Evolutionary conservation across 2,329 filamentous ascomycete species (phyloP), one percentile per base, ranked within the genome.

Genomic region (Penicillium crustosum): DNA sequence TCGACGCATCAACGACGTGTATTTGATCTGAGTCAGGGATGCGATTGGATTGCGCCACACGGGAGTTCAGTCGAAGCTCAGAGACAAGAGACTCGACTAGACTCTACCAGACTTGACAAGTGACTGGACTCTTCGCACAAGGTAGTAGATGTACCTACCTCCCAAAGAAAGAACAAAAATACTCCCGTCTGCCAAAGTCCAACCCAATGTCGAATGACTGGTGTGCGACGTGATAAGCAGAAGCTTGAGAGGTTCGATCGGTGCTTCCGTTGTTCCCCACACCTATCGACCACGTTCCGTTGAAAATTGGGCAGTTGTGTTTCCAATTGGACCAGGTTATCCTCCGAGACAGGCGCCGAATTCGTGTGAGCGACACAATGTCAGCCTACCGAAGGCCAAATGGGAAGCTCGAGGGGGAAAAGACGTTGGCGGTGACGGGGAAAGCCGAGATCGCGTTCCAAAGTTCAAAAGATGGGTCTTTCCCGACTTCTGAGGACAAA

Each of bases 21-120:
- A 13, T 39, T 47, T 12, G 42, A 62, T 62, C 60, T 66, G 62
- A 66, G 56, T 65, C 65, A 67, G 63, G 64, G 64, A 66, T 63
- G 64, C 54, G 54, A 53, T 51, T 27, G 55, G 21, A 44, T 43
- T 56, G 49, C 61, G 58, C 58, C 51, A 53, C 54, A 21, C 39
- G 41, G 51, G 47, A 27, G 42, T 41, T 27, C 36, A 29, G 41
- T 41, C 49, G 21, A 43, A 51, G 49, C 45, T 52, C 51, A 60
- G 57, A 64, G 55, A 61, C 62, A 60, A 25, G 38, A 25, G 50
- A 49, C 48, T 49, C 52, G 55, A 45, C 53, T 49, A 29, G 23
- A 43, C 52, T 36, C 49, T 23, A 31, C 31, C 31, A 21, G 25
- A 21, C 21, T 29, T n/a, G 13, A 38, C 41, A 29, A 23, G 17